Evolutionary conservation across 768 basidiomycete genomes (phyloP), one percentile per base, ranked within the genome.

Genomic region (Lactarius akahatsu): DNA sequence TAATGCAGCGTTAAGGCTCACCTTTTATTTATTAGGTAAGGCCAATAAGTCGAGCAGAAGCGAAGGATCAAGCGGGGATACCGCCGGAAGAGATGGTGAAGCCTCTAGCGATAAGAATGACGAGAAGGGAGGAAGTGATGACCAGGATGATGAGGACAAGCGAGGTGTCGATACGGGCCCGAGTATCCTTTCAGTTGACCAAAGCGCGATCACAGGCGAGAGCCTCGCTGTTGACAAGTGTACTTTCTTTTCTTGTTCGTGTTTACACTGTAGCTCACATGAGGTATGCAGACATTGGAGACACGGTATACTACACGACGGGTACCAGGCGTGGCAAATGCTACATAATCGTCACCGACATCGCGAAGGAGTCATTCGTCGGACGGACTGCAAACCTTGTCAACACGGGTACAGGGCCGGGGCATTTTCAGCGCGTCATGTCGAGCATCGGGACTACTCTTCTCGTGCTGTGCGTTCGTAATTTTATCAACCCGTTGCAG

Each of bases 171-270:
- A 79, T 66, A 79, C 77, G 36, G 82, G 81, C 9, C 79, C 82
- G 4, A 76, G 76, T 10, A 59, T 82, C 47, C 72, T 74, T 65
- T 76, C 78, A 18, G 78, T 80, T 40, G 81, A 83, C 68, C 81
- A 83, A 69, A 77, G 76, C 36, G 80, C 80, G 18, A 80, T 82
- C 59, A 82, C 81, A 0, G 81, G 81, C 38, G 82, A 83, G 70
- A 79, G 78, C 23, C 75, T 83, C 16, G 79, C 82, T 13, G 78
- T 79, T 28, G 80, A 82, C 70, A 83, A 83, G 68, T 81, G 65
- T 69, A 69, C 26, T 3, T 34, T 61, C 8, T 38, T n/a, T 45
- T 28, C 63, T 16, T 40, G 20, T 23, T 15, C 26, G 16, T 23
- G 30, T 58, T 40, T 26, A 36, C 20, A 28, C 30, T 13, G n/a